Percentiles rank a stretch among this genome's conserved stretches.
These are phyloP conservation scores for Ustilago loliicola DNA, from an alignment of 1,284 basidiomycete genomes.

Conservation along the genomic window DNA sequence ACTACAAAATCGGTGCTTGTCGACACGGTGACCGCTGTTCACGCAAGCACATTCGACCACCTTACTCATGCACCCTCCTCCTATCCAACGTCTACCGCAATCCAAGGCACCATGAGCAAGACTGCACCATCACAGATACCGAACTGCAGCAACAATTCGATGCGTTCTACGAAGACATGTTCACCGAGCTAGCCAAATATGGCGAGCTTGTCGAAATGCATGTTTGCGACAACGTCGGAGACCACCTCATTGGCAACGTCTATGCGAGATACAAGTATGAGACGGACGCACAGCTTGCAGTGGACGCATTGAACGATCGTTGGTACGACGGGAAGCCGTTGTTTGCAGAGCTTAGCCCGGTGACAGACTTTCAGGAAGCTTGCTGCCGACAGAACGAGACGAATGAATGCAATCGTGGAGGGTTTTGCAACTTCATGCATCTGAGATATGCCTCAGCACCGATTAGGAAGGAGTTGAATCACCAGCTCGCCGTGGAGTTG, in stretches of 20 bases:
- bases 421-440: conserved; percentile 99
- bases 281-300: conserved; percentile 92
- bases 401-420: conserved; percentile 77
- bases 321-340: conserved; percentile 98
- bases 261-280: conserved; percentile 99
- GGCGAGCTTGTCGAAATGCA: conserved; percentile 92
- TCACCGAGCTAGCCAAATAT: conserved; percentile 87
- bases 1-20: conserved; percentile 97
- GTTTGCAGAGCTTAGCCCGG: conserved; percentile 98
- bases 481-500: conserved; percentile 64
- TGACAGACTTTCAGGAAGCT: conserved; percentile 98
- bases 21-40: conserved; percentile 96
- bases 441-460: conserved; percentile 71
- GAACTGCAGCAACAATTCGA: conserved; percentile 97
- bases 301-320: conserved; percentile 91
- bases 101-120: conserved; percentile 85
- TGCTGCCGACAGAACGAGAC: conserved; percentile 85
- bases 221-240: conserved; percentile 99
- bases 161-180: conserved; percentile 89
- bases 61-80: conserved; percentile 96
- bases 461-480: conserved; percentile 60
- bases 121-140: conserved; percentile 80
- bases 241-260: conserved; percentile 98
- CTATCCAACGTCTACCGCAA: conserved; percentile 99
- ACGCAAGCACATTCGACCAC: conserved; percentile 96